Evolutionary conservation across 768 basidiomycete genomes (phyloP), one percentile per base, ranked within the genome.

Genomic region (Calocera viscosa): DNA sequence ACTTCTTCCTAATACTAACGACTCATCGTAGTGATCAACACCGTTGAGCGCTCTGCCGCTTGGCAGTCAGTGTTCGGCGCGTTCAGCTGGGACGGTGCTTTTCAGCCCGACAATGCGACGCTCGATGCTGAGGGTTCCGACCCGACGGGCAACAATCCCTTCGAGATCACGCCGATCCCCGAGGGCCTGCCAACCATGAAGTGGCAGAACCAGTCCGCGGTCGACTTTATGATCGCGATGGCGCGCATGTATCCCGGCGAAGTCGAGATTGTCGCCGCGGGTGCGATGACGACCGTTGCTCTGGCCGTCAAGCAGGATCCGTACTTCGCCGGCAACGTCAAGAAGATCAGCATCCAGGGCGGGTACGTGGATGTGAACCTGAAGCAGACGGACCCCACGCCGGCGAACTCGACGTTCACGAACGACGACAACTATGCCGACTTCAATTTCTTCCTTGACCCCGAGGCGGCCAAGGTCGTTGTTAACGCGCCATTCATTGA

Each of bases 221-320:
- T 60, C 5, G 53, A 60, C 53, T 60, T 60, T 26, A 60, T 60
- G 53, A 60, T 60, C 53, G 53, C 24, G 5, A 60, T 60, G 53
- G 53, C 53, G 3, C 53, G 30, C 26, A 12, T 16, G 53, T 60
- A 60, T 60, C 53, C 53, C 10, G 53, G 53, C 53, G 26, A 60
- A 22, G 53, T 60, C 30, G 53, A 60, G 53, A 60, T 60, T 26
- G 24, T 60, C 53, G 53, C 53, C 30, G 53, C 53, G 7, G 53
- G 53, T 19, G 53, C 53, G 53, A 60, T 60, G 53, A 60, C 53
- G 16, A 60, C 53, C 5, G 53, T 60, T 32, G 53, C 53, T 11
- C 53, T 60, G 11, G 53, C 53, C 30, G 30, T 60, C 53, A 60
- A 60, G 53, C 53, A 60, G 53, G 53, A 60, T 19, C 53, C 53